Conservation (phyloP, 805 yeast species). For the Tetrapisispora phaffii region DNA sequence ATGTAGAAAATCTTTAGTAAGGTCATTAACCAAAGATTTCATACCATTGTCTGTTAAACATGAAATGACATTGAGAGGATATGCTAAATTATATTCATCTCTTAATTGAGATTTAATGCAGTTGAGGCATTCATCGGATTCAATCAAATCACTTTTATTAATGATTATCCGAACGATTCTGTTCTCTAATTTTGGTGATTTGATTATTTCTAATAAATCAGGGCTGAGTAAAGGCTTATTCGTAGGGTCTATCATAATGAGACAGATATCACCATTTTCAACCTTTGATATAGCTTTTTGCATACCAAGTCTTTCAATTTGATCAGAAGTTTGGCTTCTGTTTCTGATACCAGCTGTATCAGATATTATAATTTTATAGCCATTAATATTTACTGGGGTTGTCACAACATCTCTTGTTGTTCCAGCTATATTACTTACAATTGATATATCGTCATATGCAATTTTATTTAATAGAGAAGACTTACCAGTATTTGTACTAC, state of each 20-base stretch:
- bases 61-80: slow-evolving; percentile 40
- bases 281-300: slow-evolving; percentile 59
- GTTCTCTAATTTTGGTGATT: slow-evolving; percentile 6
- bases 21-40: slow-evolving; percentile 31
- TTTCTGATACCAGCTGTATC: slow-evolving; percentile 88
- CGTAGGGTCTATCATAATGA: slow-evolving; percentile 32
- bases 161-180: slow-evolving; percentile 35
- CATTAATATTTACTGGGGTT: slow-evolving; percentile 68
- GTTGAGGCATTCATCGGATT: slow-evolving; percentile 10
- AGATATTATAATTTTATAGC: slow-evolving; percentile 72
- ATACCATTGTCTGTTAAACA: slow-evolving; percentile 54
- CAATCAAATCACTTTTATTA: slow-evolving; percentile 51
- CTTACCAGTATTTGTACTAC: slow-evolving; percentile 96
- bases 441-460: slow-evolving; percentile 73
- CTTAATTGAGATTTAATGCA: slow-evolving; percentile 16
- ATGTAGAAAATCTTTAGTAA: slow-evolving; percentile 39
- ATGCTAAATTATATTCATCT: slow-evolving; percentile 10
- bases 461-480: slow-evolving; percentile 74
- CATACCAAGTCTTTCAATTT: slow-evolving; percentile 73
- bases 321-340: slow-evolving; percentile 34
- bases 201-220: slow-evolving; percentile 28
- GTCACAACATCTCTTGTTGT: slow-evolving; percentile 88
- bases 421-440: slow-evolving; percentile 86
- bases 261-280: slow-evolving; percentile 54
- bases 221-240: slow-evolving; percentile 20